Evolutionary conservation across 2,329 filamentous ascomycete species (phyloP).

Genomic region (Nannizzia gypsea): DNA sequence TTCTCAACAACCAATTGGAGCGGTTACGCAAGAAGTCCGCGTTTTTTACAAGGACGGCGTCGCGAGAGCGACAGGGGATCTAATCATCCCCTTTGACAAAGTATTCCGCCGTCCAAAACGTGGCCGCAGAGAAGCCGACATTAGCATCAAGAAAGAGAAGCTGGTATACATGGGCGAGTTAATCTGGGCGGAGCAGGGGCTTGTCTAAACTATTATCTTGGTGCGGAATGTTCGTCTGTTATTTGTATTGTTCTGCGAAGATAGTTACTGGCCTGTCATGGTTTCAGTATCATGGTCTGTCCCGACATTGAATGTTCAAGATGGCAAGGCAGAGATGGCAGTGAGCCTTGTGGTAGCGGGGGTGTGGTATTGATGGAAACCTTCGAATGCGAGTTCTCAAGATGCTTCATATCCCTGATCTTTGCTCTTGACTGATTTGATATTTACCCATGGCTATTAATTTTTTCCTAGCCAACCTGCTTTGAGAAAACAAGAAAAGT

Average conservation of each 20-base stretch:
- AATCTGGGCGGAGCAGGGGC: neutral
- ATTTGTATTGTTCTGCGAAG: no score
- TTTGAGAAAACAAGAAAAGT: no score
- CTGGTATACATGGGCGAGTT: neutral
- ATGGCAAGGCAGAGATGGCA: neutral
- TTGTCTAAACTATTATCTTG: neutral
- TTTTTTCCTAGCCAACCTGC: neutral
- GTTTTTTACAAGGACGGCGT: neutral
- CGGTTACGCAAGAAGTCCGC: neutral
- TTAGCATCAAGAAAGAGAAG: neutral
- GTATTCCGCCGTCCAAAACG: neutral
- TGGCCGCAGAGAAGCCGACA: neutral
- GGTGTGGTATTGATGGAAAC: neutral
- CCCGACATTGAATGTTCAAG: neutral
- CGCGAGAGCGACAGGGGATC: neutral
- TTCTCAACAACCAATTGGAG: neutral
- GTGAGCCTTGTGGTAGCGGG: neutral
- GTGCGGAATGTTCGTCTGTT: no score
- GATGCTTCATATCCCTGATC: neutral
- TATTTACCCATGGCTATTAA: neutral
- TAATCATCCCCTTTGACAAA: slow-evolving; percentile 1
- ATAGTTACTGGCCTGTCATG: no score
- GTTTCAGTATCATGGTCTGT: no score
- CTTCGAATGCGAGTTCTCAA: neutral
- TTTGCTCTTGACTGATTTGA: neutral